Percentiles rank a stretch among this genome's conserved stretches.
Conservation (phyloP, 257 asterid genomes). For the Prunella vulgaris region DNA sequence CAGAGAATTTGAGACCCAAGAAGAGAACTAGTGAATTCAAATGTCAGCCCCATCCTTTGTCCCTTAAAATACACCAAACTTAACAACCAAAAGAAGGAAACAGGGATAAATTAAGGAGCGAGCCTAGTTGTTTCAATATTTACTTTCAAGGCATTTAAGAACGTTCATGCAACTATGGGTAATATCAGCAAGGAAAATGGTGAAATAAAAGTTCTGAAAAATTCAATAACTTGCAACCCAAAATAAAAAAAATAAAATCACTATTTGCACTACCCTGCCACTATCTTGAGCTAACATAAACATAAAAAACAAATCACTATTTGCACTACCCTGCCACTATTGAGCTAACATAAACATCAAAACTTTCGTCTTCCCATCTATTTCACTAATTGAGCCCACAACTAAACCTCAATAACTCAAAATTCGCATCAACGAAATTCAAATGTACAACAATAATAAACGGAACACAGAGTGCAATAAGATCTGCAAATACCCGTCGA, state of each 20-base stretch:
- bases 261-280: conserved; percentile 11
- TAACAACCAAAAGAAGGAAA: neutral
- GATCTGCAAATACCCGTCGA: conserved; percentile 9
- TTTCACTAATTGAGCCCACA: conserved; percentile 5
- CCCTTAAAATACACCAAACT: conserved; percentile 5
- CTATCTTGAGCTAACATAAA: conserved; percentile 10
- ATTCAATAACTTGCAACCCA: conserved; percentile 7
- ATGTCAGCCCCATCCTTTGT: neutral
- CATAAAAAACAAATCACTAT: neutral
- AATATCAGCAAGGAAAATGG: neutral
- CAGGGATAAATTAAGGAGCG: neutral
- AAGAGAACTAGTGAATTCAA: neutral
- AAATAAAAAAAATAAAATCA: neutral
- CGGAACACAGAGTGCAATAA: neutral
- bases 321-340: conserved; percentile 13
- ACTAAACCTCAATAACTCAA: neutral
- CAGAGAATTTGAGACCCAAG: neutral
- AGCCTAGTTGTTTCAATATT: neutral
- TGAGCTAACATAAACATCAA: conserved; percentile 11
- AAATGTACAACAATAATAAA: neutral
- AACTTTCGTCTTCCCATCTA: neutral
- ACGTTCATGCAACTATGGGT: neutral
- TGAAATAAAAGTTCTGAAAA: neutral
- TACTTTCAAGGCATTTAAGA: neutral
- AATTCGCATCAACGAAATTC: neutral